Evolutionary conservation across 257 asterid species (phyloP), one percentile per base, ranked within the genome.

Genomic region (Solanum rostratum): DNA sequence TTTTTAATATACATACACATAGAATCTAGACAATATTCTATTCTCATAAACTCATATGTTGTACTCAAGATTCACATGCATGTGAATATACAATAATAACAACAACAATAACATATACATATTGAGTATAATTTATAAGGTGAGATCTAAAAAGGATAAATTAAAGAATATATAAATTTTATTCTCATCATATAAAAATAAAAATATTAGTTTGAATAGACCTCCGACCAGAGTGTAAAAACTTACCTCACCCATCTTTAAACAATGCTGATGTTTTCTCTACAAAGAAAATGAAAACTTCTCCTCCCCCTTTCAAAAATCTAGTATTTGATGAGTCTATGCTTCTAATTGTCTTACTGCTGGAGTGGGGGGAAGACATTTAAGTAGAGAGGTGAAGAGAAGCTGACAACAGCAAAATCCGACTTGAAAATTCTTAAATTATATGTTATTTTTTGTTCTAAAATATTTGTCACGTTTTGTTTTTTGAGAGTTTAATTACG

Each of bases 1-100:
- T 10, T 0, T 11, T 2, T 27, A 0, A 22, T 4, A n/a, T 22
- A 63, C 3, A 13, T 0, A 59, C 1, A 59, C 18, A 4, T 6
- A 14, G 43, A 65, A 65, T 29, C n/a, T 65, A 8, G n/a, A 65
- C 10, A 29, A 30, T 65, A 65, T 65, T 54, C 4, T 2, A 18
- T 54, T 29, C 73, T 27, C n/a, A 2, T 65, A 29, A 63, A 65
- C 2, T 30, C 22, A 30, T 65, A 65, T 3, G 10, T 65, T 63
- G 3, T 65, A 65, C 22, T 65, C 45, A 15, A 65, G 45, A 29
- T 65, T 7, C 3, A 6, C 43, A 10, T 27, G 30, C 73, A 15
- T 65, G 15, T 7, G 39, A 65, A 29, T 62, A 62, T 62, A 62
- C 20, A 24, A 62, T 10, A 62, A 12, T 1, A 60, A 60, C 6